Evolutionary conservation across 2,329 filamentous ascomycete species (phyloP).

Genomic region (Thielaviopsis musarum): DNA sequence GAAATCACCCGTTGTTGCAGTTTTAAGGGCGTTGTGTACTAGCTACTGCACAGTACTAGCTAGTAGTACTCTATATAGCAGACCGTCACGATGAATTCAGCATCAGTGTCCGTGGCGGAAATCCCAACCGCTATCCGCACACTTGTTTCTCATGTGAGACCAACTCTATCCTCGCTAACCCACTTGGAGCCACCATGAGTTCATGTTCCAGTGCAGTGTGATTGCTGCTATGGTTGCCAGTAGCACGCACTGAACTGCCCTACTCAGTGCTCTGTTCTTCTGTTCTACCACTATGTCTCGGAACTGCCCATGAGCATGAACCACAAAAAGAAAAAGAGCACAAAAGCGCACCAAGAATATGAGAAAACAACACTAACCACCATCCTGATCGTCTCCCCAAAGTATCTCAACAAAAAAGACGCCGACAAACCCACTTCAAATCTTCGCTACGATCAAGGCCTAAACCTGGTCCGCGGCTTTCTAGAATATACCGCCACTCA

Average conservation of each 20-base stretch:
- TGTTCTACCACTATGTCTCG: neutral
- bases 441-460: conserved; percentile 84
- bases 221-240: neutral
- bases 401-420: conserved; percentile 55
- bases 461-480: conserved; percentile 75
- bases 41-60: neutral
- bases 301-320: neutral
- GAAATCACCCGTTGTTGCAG: neutral
- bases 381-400: neutral
- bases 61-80: neutral
- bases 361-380: neutral
- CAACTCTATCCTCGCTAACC: neutral
- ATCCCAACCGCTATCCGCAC: conserved; percentile 80
- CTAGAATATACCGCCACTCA: conserved; percentile 72
- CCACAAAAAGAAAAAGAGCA: neutral
- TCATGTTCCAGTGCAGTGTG: neutral
- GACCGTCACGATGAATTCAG: conserved; percentile 38
- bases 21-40: neutral
- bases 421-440: conserved; percentile 76
- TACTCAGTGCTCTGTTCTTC: no score
- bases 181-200: neutral
- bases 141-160: conserved; percentile 63
- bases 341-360: neutral
- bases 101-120: conserved; percentile 66
- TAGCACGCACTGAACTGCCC: neutral